phyloP scores from a whole-genome alignment of 2,329 filamentous ascomycete genomes.

The Beauveria sp. region DNA sequence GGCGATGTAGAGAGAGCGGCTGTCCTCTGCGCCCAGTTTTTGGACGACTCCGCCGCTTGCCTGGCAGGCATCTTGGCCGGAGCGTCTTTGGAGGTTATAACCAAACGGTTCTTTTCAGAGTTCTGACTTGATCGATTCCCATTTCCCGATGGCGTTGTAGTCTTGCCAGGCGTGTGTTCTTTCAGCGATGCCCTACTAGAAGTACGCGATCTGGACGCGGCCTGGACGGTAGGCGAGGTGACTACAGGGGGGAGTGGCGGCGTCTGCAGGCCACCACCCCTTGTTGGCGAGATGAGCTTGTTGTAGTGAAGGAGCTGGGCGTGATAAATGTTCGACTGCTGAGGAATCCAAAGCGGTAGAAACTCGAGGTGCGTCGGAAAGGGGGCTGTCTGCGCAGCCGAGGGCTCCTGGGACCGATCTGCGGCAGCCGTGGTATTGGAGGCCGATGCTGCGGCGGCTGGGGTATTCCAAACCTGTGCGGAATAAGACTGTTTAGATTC shows the following conservation, averaged over 20 bases:
- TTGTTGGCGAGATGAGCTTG: conserved; percentile 51
- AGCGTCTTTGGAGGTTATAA: conserved; percentile 51
- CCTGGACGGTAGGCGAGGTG: conserved; percentile 48
- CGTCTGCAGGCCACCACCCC: conserved; percentile 48
- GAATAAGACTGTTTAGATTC: conserved; percentile 32
- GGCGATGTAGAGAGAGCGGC: conserved; percentile 21
- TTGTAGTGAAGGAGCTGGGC: conserved; percentile 59
- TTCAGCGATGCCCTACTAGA: conserved; percentile 53
- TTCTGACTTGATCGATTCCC: conserved; percentile 54
- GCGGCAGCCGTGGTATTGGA: conserved; percentile 20
- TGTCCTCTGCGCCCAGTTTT: conserved; percentile 23
- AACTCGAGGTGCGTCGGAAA: conserved; percentile 42
- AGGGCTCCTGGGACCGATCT: conserved; percentile 27
- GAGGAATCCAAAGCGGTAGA: conserved; percentile 49
- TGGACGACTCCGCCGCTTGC: conserved; percentile 26
- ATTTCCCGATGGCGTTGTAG: conserved; percentile 49
- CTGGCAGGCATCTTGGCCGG: conserved; percentile 43
- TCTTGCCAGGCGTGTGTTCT: conserved; percentile 38
- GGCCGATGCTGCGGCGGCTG: conserved; percentile 8
- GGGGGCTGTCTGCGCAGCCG: conserved; percentile 21
- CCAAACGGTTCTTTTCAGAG: conserved; percentile 53
- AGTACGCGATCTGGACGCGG: conserved; percentile 48
- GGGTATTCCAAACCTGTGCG: conserved; percentile 9
- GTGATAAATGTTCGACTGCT: conserved; percentile 52
- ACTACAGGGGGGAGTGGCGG: conserved; percentile 47